Conservation (phyloP, 345 rosid species). For the Boechera divaricarpa region DNA sequence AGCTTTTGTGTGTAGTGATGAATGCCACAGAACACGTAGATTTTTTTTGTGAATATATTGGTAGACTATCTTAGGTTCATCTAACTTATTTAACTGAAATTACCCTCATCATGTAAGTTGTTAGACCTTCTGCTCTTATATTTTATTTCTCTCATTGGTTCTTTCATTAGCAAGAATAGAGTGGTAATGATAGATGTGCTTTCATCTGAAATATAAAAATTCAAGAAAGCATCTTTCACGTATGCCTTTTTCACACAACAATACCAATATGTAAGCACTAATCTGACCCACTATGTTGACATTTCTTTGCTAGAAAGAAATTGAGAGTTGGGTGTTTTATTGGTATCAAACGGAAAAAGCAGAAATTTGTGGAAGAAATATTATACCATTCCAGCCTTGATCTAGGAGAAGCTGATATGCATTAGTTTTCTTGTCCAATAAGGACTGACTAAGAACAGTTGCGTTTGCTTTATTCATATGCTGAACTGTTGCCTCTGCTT, state of each 20-base stretch:
- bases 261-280: not conserved
- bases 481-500: conserved; percentile 45
- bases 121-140: not conserved
- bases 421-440: not conserved
- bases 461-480: conserved; percentile 15
- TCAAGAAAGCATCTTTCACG: not conserved
- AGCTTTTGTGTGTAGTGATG: not conserved
- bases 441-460: conserved; percentile 15
- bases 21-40: conserved; percentile 9
- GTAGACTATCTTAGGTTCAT: conserved; percentile 18
- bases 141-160: not conserved
- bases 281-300: not conserved
- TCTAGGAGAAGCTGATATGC: conserved; percentile 9
- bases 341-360: conserved; percentile 8
- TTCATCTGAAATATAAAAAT: not conserved
- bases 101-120: too few relatives aligned
- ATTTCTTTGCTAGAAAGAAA: conserved; percentile 6
- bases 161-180: conserved; percentile 3
- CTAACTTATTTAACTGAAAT: not conserved
- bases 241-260: not conserved
- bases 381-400: not conserved
- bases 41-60: not conserved
- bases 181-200: not conserved
- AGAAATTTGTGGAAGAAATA: not conserved
- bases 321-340: conserved; percentile 13